phyloP scores from a whole-genome alignment of 2,329 filamentous ascomycete species.

The Phialophora chinensis region DNA sequence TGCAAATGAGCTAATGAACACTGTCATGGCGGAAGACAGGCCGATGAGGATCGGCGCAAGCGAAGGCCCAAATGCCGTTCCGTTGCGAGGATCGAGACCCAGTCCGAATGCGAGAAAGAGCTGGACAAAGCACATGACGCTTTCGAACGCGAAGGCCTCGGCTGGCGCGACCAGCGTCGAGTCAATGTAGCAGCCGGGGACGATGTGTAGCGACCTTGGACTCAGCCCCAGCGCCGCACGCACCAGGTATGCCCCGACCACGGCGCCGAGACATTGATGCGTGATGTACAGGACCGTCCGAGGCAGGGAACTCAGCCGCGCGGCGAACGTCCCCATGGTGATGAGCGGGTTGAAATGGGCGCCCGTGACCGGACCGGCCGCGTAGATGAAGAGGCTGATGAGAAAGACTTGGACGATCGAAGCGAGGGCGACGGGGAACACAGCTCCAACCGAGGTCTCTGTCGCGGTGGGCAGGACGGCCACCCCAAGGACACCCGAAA shows the following conservation, averaged over 20 bases:
- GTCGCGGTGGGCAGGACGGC: conserved; percentile 10
- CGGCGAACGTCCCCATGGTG: conserved; percentile 59
- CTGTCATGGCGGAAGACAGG: background rate
- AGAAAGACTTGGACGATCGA: conserved; percentile 39
- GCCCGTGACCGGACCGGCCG: conserved; percentile 55
- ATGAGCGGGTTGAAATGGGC: conserved; percentile 62
- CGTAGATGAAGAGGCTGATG: conserved; percentile 57
- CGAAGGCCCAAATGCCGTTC: conserved; percentile 55
- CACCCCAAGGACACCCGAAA: conserved; percentile 1
- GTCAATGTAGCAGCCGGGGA: conserved; percentile 49
- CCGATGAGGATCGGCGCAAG: conserved; percentile 38
- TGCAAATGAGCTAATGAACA: conserved; percentile 4
- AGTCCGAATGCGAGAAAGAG: conserved; percentile 59
- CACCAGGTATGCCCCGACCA: conserved; percentile 53
- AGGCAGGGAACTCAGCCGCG: conserved; percentile 56
- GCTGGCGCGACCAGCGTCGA: conserved; percentile 44
- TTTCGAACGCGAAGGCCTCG: conserved; percentile 57
- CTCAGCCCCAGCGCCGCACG: conserved; percentile 43
- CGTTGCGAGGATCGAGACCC: conserved; percentile 61
- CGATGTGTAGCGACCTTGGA: conserved; percentile 41
- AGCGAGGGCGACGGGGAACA: conserved; percentile 2
- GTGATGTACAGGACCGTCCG: conserved; percentile 55
- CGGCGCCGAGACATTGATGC: conserved; percentile 54
- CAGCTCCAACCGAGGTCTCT: background rate
- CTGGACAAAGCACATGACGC: conserved; percentile 52